Base-by-base conservation (phyloP, 768 basidiomycete genomes). In the Russula abietina region DNA sequence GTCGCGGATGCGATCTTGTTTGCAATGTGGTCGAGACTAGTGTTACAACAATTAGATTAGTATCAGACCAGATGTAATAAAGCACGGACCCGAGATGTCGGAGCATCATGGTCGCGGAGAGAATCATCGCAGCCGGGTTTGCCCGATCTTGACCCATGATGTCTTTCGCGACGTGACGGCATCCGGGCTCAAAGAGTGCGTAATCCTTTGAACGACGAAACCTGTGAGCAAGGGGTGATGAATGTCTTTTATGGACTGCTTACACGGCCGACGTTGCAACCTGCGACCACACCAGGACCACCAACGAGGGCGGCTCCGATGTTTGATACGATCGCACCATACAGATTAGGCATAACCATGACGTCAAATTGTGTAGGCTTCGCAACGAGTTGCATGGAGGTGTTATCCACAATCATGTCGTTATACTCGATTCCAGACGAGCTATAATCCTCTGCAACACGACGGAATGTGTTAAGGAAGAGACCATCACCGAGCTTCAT, bases 401-500 rank as follows among this genome's bases (percentile, higher is more conserved):
- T 96, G 80, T 98, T 98, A 77, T 98, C 95, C 62, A 98, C 93
- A 62, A 99, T 99, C 97, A 99, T 98, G 76, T 96, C 91, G 71
- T 98, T 96, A 73, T 81, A 91, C 68, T 85, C 83, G 71, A 99
- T 95, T 49, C 97, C 97, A 49, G 87, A 80, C 57, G 86, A 87
- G 76, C 86, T 90, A 83, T 98, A 99, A 73, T 98, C 96, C 75
- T 98, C 93, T 38, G 94, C 97, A 63, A 99, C 84, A 64, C 86
- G 83, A 69, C 93, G 91, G 87, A 98, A 99, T 26, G 95, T 98
- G 77, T 93, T 95, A 70, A 98, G 83, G 87, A 98, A 98, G 48
- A 99, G 85, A 75, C 97, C 97, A 71, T 98, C 97, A 74, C 96
- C 96, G 70, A 98, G 87, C 77, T 99, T 99, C 97, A 99, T 99